Base-by-base conservation (phyloP, 2,329 filamentous ascomycete genomes). In the Talaromyces albobiverticillius region DNA sequence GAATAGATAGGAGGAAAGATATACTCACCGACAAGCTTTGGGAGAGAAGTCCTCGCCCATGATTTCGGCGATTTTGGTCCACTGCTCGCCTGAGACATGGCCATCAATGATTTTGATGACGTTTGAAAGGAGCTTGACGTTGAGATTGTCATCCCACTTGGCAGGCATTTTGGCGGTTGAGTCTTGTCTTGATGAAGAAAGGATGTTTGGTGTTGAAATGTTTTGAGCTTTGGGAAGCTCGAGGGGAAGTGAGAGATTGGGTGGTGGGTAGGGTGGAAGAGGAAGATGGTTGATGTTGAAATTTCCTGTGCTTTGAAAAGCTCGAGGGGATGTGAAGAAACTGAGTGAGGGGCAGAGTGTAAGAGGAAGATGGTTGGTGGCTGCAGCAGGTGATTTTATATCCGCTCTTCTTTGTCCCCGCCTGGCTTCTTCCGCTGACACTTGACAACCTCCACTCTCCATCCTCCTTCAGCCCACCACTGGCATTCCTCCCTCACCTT, bases 11-110 rank as follows among this genome's bases (percentile, higher is more conserved):
- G 3, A 36, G 13, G 14, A 36, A 36, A 2, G 14, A 13, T 11
- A 16, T n/a, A 49, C 46, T 29, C 32, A 49, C 46, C 22, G 20
- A 36, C 46, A 49, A 22, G 46, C 46, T 36, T 49, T 49, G 3
- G 32, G 20, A 25, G 46, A 40, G 18, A 49, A 49, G 13, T 49
- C 46, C 0, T 23, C 31, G n/a, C 46, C 46, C 46, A 49, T 6
- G n/a, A 22, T 20, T 26, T 22, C 10, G 13, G 32, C 46, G 16
- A 49, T 26, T 34, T 40, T 9, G 22, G 18, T 11, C 46, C 46
- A 49, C 22, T 49, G n/a, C 3, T 49, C n/a, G 7, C 16, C n/a
- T 6, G 46, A 26, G 14, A 49, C 46, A 4, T 36, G 31, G 7
- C 32, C 46, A 18, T 49, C 26, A 32, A 49, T 49, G n/a, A 38